Conservation (phyloP, 2,329 filamentous ascomycete species). For the Monosporascus sp. region DNA sequence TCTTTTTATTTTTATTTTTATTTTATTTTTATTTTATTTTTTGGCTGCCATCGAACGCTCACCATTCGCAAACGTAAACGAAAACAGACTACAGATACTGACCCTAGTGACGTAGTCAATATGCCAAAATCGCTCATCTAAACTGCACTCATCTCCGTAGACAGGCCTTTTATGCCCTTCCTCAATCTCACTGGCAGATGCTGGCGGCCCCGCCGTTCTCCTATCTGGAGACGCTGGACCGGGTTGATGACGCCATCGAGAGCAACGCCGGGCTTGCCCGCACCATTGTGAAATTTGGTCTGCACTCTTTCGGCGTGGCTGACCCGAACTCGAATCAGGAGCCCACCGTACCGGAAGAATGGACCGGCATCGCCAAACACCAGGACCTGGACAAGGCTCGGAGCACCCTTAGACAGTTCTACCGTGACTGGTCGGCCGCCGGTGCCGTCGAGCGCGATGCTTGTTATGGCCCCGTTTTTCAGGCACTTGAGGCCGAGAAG, state of each 20-base stretch:
- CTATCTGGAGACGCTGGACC: conserved; percentile 70
- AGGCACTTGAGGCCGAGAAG: conserved; percentile 53
- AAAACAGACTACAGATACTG: conserved; percentile 8
- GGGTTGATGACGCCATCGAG: conserved; percentile 83
- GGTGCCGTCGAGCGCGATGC: conserved; percentile 69
- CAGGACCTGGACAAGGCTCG: conserved; percentile 84
- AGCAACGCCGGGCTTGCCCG: conserved; percentile 78
- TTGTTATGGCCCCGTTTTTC: conserved; percentile 70
- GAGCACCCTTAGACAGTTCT: conserved; percentile 89
- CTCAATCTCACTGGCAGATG: conserved; percentile 76
- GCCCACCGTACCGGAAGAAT: conserved; percentile 51
- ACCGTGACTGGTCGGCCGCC: conserved; percentile 85
- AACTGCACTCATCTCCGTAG: conserved; percentile 87
- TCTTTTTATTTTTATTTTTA: too few species aligned
- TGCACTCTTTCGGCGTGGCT: conserved; percentile 58
- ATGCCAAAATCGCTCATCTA: conserved; percentile 78
- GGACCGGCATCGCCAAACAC: conserved; percentile 65
- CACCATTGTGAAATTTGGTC: conserved; percentile 65
- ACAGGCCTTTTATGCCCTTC: conserved; percentile 88
- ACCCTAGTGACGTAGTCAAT: conserved; percentile 55
- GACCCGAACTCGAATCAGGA: conserved; percentile 30
- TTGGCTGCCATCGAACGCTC: conserved; percentile 1
- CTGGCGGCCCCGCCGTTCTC: conserved; percentile 78
- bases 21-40: too few species aligned
- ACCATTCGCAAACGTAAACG: not conserved